Evolutionary conservation across 495 filamentous ascomycete species (phyloP), one percentile per base, ranked within the genome.

Genomic region (Opeltia flavorubescens): DNA sequence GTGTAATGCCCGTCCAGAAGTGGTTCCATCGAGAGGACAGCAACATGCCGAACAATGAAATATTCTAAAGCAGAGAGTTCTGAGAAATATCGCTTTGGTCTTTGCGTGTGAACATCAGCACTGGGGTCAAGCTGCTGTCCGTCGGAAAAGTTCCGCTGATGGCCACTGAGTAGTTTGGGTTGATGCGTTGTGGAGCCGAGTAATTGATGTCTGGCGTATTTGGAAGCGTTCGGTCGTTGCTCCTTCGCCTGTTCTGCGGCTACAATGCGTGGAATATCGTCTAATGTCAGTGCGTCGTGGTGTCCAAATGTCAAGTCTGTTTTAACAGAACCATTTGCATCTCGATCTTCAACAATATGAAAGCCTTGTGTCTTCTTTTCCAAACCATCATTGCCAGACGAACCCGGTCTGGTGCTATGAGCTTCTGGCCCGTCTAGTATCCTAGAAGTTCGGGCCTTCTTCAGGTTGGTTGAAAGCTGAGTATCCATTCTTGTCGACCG

Each of bases 211-310:
- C 85, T 77, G 13, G 81, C 78, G 55, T 86, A 84, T 50, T 72
- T 81, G 50, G 77, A 83, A 29, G 86, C 87, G 57, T 85, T 93
- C 15, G 87, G 81, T 45, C 87, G 77, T 59, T 94, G 89, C 59
- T 94, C 89, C 58, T 83, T 80, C 24, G 91, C 89, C 65, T 96
- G 91, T 55, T 95, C 86, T 7, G 89, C 86, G 2, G 91, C 91
- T 35, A 95, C 86, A 52, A 99, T 93, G 50, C 89, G 74, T n/a
- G 91, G 89, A 50, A 99, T 95, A 58, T 99, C 91, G 61, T 96
- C 91, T 47, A 99, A 67, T 4, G 88, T 95, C 28, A 96, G 69
- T 12, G 86, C 84, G 67, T 95, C 87, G 48, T 89, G 83, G 52
- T 84, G 76, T n/a, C 84, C 86, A 52, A 98, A 84, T 39, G 84